Evolutionary conservation across 2,329 filamentous ascomycete species (phyloP), one percentile per base, ranked within the genome.

Genomic region (Aspergillus spinulosporus): DNA sequence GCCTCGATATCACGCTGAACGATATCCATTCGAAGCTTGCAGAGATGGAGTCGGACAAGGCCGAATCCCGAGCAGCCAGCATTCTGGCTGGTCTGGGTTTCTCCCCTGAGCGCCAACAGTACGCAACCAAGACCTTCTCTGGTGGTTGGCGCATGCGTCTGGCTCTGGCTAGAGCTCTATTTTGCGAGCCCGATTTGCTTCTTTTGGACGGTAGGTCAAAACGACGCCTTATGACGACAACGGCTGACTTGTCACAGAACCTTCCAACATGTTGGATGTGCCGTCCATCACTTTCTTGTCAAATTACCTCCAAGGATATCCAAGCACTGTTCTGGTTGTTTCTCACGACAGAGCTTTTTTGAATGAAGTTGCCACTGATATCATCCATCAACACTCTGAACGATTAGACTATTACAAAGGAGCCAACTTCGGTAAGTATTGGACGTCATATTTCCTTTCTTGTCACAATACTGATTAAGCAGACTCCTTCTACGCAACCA

Each of bases 181-280:
- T 99, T 81, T 99, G 94, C 78, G 94, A 99, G 74, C 94, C 94
- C 43, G 94, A 99, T 76, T 81, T 99, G 51, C 79, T 99, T 58
- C 83, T 99, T 73, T 91, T 99, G 66, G 94, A 99, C 80, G 78
- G 77, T 80, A 71, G 59, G 68, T 31, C 26, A 40, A 39, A 32
- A n/a, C 15, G 12, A 15, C 3, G 6, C 11, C 11, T 14, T n/a
- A 11, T 40, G 8, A 34, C 28, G 31, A 8, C 11, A n/a, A 14
- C 9, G 32, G 66, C 71, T 48, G 69, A 59, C 46, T 45, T 21
- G 37, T 51, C 47, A 56, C 56, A 80, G 94, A 99, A 86, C 94
- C 94, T 78, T 97, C 93, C 54, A 97, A 97, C 86, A 97, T 97
- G 93, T 92, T 99, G 90, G 94, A 97, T 77, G 94, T 99, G 56